Percentiles rank a stretch among this genome's conserved stretches.
Evolutionary conservation across 2,329 filamentous ascomycete genomes (phyloP).

Genomic region (Beauveria rudraprayagi): DNA sequence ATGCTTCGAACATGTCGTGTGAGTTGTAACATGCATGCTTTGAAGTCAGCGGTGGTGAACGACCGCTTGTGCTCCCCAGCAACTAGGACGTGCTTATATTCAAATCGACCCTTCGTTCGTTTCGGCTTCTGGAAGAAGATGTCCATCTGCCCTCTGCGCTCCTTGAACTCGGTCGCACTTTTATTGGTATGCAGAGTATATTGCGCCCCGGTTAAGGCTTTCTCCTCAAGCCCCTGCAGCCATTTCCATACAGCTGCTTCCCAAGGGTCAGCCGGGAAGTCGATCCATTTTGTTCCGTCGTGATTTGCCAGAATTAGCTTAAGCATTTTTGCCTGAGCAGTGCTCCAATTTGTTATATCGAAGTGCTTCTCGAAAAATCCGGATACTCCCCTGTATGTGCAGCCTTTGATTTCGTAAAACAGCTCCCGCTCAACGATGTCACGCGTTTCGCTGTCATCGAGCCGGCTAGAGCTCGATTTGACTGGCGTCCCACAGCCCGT

Average conservation of each 20-base stretch:
- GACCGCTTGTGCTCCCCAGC: conserved; percentile 17
- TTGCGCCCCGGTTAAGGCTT: background rate
- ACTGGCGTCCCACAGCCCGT: conserved; percentile 6
- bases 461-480: conserved; percentile 9
- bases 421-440: conserved; percentile 9
- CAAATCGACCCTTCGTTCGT: background rate
- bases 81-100: conserved; percentile 17
- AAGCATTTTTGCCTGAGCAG: conserved; percentile 6
- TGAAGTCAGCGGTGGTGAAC: conserved; percentile 12
- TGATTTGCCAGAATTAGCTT: conserved; percentile 3
- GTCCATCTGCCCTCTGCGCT: conserved; percentile 17
- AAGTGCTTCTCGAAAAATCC: conserved; percentile 11
- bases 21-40: conserved; percentile 15
- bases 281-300: background rate
- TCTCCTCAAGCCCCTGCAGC: conserved; percentile 4
- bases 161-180: conserved; percentile 15
- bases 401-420: conserved; percentile 6
- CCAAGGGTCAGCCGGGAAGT: conserved; percentile 3
- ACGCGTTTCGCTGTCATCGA: conserved; percentile 9
- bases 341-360: conserved; percentile 3
- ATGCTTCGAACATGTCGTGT: conserved; percentile 14
- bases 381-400: conserved; percentile 1
- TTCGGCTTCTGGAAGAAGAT: conserved; percentile 15
- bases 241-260: conserved; percentile 5
- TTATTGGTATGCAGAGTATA: conserved; percentile 13